phyloP scores from a whole-genome alignment of 768 basidiomycete genomes.

The Tulasnella sp. region DNA sequence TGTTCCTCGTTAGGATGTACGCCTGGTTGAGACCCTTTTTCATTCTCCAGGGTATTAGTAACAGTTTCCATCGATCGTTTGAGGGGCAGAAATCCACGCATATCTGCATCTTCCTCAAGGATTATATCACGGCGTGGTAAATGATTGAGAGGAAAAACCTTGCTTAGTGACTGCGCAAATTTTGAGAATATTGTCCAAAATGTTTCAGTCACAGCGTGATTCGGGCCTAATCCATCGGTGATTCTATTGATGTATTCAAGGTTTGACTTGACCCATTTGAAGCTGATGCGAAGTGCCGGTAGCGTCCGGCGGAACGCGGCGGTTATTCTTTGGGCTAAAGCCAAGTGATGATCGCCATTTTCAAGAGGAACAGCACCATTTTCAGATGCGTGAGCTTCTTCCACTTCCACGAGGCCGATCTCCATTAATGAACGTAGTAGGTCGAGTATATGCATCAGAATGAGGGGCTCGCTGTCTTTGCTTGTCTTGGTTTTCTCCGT shows the following conservation, averaged over 20 bases:
- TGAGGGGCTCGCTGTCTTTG: conserved; percentile 45
- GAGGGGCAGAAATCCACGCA: conserved; percentile 78
- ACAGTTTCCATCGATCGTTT: conserved; percentile 44
- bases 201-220: conserved; percentile 29
- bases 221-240: conserved; percentile 26
- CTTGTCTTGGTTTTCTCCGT: conserved; percentile 19
- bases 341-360: conserved; percentile 32
- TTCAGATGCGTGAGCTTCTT: conserved; percentile 27
- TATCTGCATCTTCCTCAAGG: conserved; percentile 83
- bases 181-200: conserved; percentile 66
- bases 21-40: conserved; percentile 18
- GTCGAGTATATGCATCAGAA: conserved; percentile 54
- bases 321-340: conserved; percentile 70
- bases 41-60: conserved; percentile 20
- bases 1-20: conserved; percentile 92
- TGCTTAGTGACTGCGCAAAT: conserved; percentile 48
- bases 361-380: no score
- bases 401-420: conserved; percentile 49
- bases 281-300: conserved; percentile 73
- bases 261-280: conserved; percentile 80
- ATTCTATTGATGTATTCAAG: conserved; percentile 35
- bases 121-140: conserved; percentile 46
- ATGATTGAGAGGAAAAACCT: conserved; percentile 52
- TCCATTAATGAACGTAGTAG: conserved; percentile 51
- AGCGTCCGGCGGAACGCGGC: conserved; percentile 75